Evolutionary conservation across 1,284 basidiomycete genomes (phyloP).

Genomic region (Apiotrichum porosum): DNA sequence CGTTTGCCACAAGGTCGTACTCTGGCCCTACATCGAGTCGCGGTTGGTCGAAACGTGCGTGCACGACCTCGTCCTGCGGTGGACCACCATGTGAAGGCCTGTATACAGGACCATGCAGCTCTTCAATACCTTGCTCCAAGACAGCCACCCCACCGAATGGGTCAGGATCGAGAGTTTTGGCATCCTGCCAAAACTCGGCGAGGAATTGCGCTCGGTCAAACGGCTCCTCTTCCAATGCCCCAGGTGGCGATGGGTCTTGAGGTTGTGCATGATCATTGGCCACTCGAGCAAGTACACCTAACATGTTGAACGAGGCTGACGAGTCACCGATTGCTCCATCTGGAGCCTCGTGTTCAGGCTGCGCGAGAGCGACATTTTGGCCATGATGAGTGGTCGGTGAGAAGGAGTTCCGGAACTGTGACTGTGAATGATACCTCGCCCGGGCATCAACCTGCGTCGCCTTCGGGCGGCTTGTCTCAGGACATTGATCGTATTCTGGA

Average conservation of each 20-base stretch:
- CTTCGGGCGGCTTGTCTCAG: slow-evolving; percentile 1
- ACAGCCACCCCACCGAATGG: slow-evolving; percentile 18
- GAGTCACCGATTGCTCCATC: neutral
- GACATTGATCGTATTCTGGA: no score
- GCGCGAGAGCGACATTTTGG: no score
- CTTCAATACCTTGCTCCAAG: slow-evolving; percentile 9
- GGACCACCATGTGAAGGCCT: neutral
- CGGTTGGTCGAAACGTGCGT: slow-evolving; percentile 17
- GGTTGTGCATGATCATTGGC: slow-evolving; percentile 11
- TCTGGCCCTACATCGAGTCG: slow-evolving; percentile 11
- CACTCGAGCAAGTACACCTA: slow-evolving; percentile 18
- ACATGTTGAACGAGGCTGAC: slow-evolving; percentile 14
- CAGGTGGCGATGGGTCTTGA: neutral
- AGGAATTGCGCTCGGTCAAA: slow-evolving; percentile 16
- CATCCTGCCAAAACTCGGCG: slow-evolving; percentile 8
- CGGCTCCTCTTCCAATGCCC: neutral
- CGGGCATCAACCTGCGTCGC: no score
- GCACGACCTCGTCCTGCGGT: slow-evolving; percentile 13
- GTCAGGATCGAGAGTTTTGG: slow-evolving; percentile 14
- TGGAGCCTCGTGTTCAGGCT: no score
- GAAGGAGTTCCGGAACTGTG: no score
- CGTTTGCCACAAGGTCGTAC: slow-evolving; percentile 10
- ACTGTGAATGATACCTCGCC: no score
- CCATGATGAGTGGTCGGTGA: no score
- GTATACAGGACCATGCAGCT: no score